Evolutionary conservation across 345 rosid genomes (phyloP).

Genomic region (Lepidium aucheri): DNA sequence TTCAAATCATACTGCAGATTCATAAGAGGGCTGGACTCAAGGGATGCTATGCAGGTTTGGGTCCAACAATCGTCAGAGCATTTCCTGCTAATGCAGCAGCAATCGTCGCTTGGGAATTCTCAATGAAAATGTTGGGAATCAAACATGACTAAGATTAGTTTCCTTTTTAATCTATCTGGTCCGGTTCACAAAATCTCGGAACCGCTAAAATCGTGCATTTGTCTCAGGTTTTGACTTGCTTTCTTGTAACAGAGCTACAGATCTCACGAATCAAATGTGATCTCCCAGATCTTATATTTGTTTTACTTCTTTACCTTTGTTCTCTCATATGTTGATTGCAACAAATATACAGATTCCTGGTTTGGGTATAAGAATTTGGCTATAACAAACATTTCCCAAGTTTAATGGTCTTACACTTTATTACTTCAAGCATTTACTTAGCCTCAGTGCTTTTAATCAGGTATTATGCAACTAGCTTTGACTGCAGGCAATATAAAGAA

Average conservation of each 20-base stretch:
- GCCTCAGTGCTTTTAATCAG: neutral
- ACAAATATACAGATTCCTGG: constrained; percentile 1
- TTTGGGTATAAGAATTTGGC: neutral
- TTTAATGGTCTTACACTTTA: neutral
- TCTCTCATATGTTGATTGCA: neutral
- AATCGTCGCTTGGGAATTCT: constrained; percentile 92
- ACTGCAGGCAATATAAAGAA: constrained; percentile 14
- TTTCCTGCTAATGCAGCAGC: constrained; percentile 98
- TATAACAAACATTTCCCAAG: neutral
- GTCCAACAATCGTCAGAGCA: constrained; percentile 77
- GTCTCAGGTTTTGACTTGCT: neutral
- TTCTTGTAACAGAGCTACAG: constrained; percentile 1
- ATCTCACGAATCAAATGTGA: neutral
- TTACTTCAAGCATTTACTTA: neutral
- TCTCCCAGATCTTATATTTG: neutral
- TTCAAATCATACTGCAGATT: constrained; percentile 36
- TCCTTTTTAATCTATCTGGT: neutral
- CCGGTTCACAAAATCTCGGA: constrained; percentile 2
- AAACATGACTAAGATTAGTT: constrained; percentile 31
- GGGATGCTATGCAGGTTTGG: constrained; percentile 88
- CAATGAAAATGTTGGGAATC: constrained; percentile 67
- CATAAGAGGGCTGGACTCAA: constrained; percentile 65
- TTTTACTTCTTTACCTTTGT: neutral
- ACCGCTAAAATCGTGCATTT: neutral
- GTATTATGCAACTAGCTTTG: constrained; percentile 14